A percentile compares a stretch with the other conserved stretches of the same genome.
phyloP scores from a whole-genome alignment of 441 rosid genomes.

The Pelargonium cotyledonis region DNA sequence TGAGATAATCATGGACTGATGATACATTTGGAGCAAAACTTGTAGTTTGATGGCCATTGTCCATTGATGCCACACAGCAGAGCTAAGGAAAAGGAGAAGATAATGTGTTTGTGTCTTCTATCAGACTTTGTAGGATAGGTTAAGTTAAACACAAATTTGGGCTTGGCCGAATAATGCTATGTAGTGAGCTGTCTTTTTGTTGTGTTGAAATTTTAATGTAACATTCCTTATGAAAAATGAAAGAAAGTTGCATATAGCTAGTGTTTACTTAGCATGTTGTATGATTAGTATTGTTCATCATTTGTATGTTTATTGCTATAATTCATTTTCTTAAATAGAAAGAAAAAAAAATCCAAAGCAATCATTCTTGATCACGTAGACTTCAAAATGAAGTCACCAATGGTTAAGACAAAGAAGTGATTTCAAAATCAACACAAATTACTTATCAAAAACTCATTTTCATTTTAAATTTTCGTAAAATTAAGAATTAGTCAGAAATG shows the following conservation, averaged over 20 bases:
- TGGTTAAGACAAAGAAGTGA: too few relatives aligned
- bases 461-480: too few relatives aligned
- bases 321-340: neutral
- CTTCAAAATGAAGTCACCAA: too few relatives aligned
- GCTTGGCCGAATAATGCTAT: neutral
- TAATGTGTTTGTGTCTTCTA: neutral
- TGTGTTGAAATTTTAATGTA: neutral
- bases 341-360: neutral
- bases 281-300: neutral
- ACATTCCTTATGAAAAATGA: neutral
- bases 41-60: too few relatives aligned
- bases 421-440: too few relatives aligned
- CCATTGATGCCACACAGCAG: too few relatives aligned
- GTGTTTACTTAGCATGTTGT: neutral
- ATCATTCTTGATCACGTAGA: too few relatives aligned
- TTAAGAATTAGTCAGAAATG: too few relatives aligned
- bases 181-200: neutral
- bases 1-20: neutral
- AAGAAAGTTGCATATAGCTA: neutral
- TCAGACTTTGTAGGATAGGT: neutral
- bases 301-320: neutral
- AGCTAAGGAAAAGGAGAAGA: neutral
- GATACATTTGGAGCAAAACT: neutral
- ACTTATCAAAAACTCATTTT: too few relatives aligned
- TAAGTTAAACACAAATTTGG: neutral